phyloP scores from a whole-genome alignment of 257 asterid species.

The Linderniella brevidens region DNA sequence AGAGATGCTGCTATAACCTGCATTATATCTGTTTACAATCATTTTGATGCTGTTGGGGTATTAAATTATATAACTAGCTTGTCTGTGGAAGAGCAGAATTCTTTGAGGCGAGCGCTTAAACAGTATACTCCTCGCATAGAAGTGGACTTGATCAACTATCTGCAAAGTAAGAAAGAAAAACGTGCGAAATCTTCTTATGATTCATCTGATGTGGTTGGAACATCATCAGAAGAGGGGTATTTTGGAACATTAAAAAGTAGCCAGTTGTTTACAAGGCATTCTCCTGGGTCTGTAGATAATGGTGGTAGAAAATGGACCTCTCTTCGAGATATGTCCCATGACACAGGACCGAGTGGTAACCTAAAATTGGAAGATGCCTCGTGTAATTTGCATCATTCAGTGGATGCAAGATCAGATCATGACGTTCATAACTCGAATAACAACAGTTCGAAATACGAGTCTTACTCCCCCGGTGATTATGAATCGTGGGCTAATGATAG shows the following conservation, averaged over 20 bases:
- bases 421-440: conserved; percentile 31
- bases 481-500: conserved; percentile 32
- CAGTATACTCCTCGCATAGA: conserved; percentile 98
- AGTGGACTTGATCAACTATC: conserved; percentile 89
- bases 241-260: conserved; percentile 49
- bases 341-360: conserved; percentile 19
- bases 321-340: conserved; percentile 33
- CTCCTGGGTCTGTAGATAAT: conserved; percentile 81
- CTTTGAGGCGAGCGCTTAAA: conserved; percentile 88
- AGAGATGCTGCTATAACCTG: conserved; percentile 90
- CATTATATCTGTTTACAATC: conserved; percentile 78
- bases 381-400: conserved; percentile 22
- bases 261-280: conserved; percentile 68
- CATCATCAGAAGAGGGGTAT: conserved; percentile 89
- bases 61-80: conserved; percentile 75
- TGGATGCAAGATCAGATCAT: conserved; percentile 32
- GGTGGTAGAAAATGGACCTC: conserved; percentile 87
- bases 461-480: conserved; percentile 26
- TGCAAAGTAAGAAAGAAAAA: conserved; percentile 89
- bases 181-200: conserved; percentile 78
- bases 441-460: conserved; percentile 32
- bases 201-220: conserved; percentile 73
- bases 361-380: conserved; percentile 41
- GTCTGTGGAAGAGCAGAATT: conserved; percentile 93
- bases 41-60: conserved; percentile 68